These are phyloP conservation scores for Pythium oligandrum DNA, from an alignment of 352 stramenopile species.

Conservation along the genomic window DNA sequence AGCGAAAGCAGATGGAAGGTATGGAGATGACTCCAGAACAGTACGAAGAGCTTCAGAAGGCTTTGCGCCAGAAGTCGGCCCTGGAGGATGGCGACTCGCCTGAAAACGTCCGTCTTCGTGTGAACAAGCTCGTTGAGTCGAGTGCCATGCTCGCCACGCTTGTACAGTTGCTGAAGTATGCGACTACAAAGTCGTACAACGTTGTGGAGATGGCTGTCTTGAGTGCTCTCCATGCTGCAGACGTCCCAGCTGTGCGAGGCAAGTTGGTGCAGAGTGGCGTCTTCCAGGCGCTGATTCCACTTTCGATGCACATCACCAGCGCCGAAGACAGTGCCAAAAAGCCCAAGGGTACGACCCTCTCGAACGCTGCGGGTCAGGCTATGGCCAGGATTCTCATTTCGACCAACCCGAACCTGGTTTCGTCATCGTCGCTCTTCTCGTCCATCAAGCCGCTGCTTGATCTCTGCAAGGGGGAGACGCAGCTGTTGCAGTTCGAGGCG, in stretches of 20 bases:
- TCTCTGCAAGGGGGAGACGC: conserved; percentile 93
- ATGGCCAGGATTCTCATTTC: conserved; percentile 96
- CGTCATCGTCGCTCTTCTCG: conserved; percentile 72
- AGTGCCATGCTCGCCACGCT: conserved; percentile 67
- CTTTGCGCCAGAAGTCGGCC: conserved; percentile 92
- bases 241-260: conserved; percentile 57
- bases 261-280: conserved; percentile 78
- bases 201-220: conserved; percentile 71
- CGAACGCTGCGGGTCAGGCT: conserved; percentile 86
- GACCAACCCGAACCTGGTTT: conserved; percentile 92
- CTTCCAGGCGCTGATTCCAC: conserved; percentile 66
- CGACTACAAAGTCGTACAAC: conserved; percentile 68
- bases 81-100: conserved; percentile 88
- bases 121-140: conserved; percentile 44
- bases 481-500: conserved; percentile 88
- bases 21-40: conserved; percentile 97
- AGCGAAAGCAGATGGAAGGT: conserved; percentile 94
- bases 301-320: conserved; percentile 38
- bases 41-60: conserved; percentile 96
- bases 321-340: conserved; percentile 13
- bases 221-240: conserved; percentile 63
- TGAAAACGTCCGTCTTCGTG: conserved; percentile 61
- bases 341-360: conserved; percentile 69
- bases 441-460: conserved; percentile 87
- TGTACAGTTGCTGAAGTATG: conserved; percentile 74